Base-by-base conservation (phyloP, 2,329 filamentous ascomycete species). In the Akanthomyces muscarius region DNA sequence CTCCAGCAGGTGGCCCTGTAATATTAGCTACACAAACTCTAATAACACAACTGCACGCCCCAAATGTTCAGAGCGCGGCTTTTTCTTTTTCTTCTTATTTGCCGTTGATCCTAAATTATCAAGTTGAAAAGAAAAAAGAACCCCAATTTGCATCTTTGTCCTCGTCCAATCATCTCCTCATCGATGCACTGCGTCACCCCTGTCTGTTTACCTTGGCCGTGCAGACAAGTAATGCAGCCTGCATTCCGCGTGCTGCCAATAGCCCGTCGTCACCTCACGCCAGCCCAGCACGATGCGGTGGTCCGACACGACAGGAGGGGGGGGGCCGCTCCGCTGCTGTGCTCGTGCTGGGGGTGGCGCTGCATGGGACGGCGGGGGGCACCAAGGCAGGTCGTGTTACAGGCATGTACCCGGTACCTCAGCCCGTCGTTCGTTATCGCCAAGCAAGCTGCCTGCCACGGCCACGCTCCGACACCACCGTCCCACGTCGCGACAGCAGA, bases 11-110 rank as follows among this genome's bases (percentile, higher is more conserved):
- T 14, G 53, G 38, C 38, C 53, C 53, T 55, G 53, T 55, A 55
- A 55, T 55, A 55, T 55, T 21, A 55, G 18, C 48, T 42, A 14
- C 16, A 16, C 53, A 55, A 55, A 55, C 53, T 55, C 23, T 55
- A 55, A 44, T 55, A 52, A 7, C 23, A 3, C 18, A 33, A 8
- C 30, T 33, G 30, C 10, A 54, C 14, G 21, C 21, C 21, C 21
- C 21, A 21, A 48, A 16, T 48, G 6, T 13, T 5, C 51, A 25
- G 23, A 28, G 36, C 38, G 38, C 52, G 18, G 36, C 10, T 23
- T 36, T 44, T 44, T 30, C n/a, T 8, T 7, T 25, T 25, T 48
- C 11, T n/a, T 55, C 18, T 14, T 30, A 3, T 30, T 25, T 16
- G 38, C 14, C 38, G 38, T 41, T 41, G 38, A 41, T 16, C 2